phyloP scores from a whole-genome alignment of 805 yeast genomes.

The Ogataea trehaloabstinens region DNA sequence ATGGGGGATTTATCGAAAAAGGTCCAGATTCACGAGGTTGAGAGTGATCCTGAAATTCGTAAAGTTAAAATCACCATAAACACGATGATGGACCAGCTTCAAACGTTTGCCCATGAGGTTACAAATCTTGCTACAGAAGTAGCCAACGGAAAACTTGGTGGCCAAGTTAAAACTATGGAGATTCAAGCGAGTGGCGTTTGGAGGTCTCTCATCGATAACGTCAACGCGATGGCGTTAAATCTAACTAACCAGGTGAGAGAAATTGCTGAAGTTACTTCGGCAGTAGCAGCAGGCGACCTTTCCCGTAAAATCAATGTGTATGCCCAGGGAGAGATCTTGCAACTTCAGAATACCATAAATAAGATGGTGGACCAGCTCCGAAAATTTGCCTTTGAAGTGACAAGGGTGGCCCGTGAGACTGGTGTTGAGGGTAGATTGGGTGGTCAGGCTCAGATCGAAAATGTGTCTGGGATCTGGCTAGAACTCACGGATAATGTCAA shows the following conservation, averaged over 20 bases:
- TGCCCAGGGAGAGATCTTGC: slow-evolving; percentile 88
- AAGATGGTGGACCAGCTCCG: slow-evolving; percentile 86
- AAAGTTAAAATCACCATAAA: slow-evolving; percentile 80
- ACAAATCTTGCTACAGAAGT: slow-evolving; percentile 87
- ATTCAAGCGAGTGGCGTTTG: slow-evolving; percentile 87
- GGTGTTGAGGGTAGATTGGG: slow-evolving; percentile 89
- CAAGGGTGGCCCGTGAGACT: slow-evolving; percentile 83
- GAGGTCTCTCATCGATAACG: slow-evolving; percentile 80
- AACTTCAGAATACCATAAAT: slow-evolving; percentile 81
- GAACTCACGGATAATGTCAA: slow-evolving; percentile 84
- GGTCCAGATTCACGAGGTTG: slow-evolving; percentile 69
- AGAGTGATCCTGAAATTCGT: slow-evolving; percentile 74
- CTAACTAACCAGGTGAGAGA: slow-evolving; percentile 85
- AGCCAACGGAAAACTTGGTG: slow-evolving; percentile 87
- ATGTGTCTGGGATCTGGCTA: slow-evolving; percentile 85
- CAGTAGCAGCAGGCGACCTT: slow-evolving; percentile 84
- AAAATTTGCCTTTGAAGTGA: slow-evolving; percentile 81
- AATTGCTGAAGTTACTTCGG: slow-evolving; percentile 85
- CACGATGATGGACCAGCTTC: slow-evolving; percentile 86
- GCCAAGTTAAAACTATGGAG: slow-evolving; percentile 66
- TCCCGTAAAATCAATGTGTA: slow-evolving; percentile 82
- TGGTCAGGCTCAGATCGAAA: slow-evolving; percentile 79
- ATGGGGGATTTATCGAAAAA: slow-evolving; percentile 84
- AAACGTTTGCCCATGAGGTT: slow-evolving; percentile 77
- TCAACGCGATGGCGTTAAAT: slow-evolving; percentile 85